Percentiles rank a stretch among this genome's conserved stretches.
Evolutionary conservation across 805 yeast species (phyloP).

Genomic region (Metschnikowia sp.): DNA sequence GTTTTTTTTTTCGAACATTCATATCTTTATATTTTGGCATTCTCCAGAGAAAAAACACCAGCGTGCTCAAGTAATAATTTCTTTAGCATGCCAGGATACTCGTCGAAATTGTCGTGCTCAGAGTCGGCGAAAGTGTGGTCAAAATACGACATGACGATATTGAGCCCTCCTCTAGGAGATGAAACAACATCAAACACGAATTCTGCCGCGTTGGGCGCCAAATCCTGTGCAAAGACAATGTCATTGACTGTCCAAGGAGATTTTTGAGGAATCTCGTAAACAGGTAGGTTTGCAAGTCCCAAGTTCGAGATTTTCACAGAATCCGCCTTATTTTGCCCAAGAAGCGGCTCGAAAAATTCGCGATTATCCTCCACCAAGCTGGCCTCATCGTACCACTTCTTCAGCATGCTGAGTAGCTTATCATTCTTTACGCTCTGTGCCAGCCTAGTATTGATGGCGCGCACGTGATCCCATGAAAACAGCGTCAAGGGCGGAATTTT

Average conservation of each 20-base stretch:
- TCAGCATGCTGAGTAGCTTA: conserved; percentile 22
- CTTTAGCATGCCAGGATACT: conserved; percentile 18
- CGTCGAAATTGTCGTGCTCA: conserved; percentile 23
- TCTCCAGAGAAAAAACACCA: background rate
- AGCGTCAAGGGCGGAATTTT: conserved; percentile 27
- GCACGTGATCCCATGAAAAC: conserved; percentile 34
- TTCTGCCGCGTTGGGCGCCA: conserved; percentile 34
- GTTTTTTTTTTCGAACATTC: background rate
- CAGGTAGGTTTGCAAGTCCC: conserved; percentile 29
- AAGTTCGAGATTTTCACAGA: conserved; percentile 35
- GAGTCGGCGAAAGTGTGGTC: conserved; percentile 27
- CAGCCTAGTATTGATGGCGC: conserved; percentile 20
- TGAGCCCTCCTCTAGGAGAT: conserved; percentile 31
- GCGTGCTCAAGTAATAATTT: conserved; percentile 6
- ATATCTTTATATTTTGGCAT: background rate
- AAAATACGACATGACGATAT: conserved; percentile 29
- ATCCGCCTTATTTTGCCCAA: conserved; percentile 29
- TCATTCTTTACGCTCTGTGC: conserved; percentile 19
- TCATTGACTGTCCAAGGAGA: conserved; percentile 27
- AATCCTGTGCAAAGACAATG: conserved; percentile 35
- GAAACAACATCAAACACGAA: conserved; percentile 32
- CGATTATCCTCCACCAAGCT: conserved; percentile 16
- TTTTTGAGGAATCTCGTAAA: conserved; percentile 2
- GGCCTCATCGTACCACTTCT: conserved; percentile 19
- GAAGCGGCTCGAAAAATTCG: conserved; percentile 20